phyloP scores from a whole-genome alignment of 2,329 filamentous ascomycete genomes.

The Didymella lethalis region DNA sequence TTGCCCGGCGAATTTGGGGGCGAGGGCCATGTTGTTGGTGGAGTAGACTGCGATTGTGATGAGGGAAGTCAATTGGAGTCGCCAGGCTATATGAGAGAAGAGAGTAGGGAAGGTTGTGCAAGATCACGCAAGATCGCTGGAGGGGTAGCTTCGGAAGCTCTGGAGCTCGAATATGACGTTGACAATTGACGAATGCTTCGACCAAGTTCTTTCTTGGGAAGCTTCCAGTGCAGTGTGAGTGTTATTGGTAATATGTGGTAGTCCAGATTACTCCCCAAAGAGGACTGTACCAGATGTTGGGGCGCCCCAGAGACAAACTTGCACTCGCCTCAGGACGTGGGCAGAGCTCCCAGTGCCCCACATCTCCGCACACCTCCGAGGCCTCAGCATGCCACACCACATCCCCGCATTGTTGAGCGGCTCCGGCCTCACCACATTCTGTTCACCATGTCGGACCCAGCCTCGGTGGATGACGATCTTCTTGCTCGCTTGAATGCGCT shows the following conservation, averaged over 20 bases:
- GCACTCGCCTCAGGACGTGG: neutral
- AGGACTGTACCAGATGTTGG: neutral
- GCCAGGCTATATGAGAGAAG: neutral
- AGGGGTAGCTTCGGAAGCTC: conserved; percentile 27
- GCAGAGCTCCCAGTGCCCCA: conserved; percentile 9
- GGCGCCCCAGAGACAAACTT: neutral
- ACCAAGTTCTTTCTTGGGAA: neutral
- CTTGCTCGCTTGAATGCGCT: conserved; percentile 60
- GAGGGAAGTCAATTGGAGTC: neutral
- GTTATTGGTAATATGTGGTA: neutral
- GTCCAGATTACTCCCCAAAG: neutral
- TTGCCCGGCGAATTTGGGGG: conserved; percentile 78
- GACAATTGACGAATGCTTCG: neutral
- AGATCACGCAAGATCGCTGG: conserved; percentile 32
- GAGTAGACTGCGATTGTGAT: no score
- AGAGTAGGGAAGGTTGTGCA: neutral
- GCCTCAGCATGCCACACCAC: conserved; percentile 12
- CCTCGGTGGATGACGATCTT: conserved; percentile 51
- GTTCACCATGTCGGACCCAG: conserved; percentile 30
- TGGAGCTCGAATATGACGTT: conserved; percentile 32
- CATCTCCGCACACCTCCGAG: conserved; percentile 16
- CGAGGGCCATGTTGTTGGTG: conserved; percentile 69
- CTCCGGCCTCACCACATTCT: neutral
- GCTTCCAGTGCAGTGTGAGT: neutral
- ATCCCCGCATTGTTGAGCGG: neutral